Conservation (phyloP, 148 eudicot genomes). For the Mesembryanthemum crystallinum region DNA sequence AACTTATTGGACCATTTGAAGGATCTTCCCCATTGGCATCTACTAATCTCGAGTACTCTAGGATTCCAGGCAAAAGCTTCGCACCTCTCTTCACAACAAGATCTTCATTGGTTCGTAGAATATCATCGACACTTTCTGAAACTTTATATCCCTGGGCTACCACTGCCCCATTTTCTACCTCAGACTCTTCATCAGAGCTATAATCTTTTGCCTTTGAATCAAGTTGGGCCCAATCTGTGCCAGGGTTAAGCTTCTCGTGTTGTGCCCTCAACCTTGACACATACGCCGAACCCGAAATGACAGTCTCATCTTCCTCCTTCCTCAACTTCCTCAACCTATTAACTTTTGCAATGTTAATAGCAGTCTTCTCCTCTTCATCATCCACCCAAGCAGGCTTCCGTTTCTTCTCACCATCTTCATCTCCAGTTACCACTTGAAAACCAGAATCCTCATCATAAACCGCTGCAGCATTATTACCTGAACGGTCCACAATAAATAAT, state of each 20-base stretch:
- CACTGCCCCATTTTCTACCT: constrained; percentile 40
- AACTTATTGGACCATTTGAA: constrained; percentile 51
- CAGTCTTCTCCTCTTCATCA: constrained; percentile 68
- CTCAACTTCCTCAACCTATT: constrained; percentile 77
- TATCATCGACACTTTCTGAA: constrained; percentile 37
- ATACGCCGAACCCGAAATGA: constrained; percentile 66
- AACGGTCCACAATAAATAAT: constrained; percentile 54
- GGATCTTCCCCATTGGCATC: constrained; percentile 75
- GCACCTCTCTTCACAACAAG: constrained; percentile 63
- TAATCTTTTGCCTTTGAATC: constrained; percentile 41
- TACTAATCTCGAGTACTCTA: constrained; percentile 65
- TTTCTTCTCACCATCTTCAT: constrained; percentile 35
- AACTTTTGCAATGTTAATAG: constrained; percentile 64
- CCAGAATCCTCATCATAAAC: constrained; percentile 48
- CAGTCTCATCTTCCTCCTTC: constrained; percentile 79
- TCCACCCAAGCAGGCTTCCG: constrained; percentile 87
- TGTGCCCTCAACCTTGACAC: constrained; percentile 81
- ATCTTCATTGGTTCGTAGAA: constrained; percentile 62
- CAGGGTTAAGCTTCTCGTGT: constrained; percentile 71
- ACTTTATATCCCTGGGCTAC: constrained; percentile 39
- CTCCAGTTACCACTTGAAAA: constrained; percentile 25
- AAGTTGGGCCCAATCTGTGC: constrained; percentile 82
- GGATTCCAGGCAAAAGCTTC: constrained; percentile 70
- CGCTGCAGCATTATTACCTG: constrained; percentile 39
- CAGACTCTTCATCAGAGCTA: constrained; percentile 73